Evolutionary conservation across 192 early-diverging fungal genomes (phyloP).

Genomic region (Hyaloraphidium curvatum): DNA sequence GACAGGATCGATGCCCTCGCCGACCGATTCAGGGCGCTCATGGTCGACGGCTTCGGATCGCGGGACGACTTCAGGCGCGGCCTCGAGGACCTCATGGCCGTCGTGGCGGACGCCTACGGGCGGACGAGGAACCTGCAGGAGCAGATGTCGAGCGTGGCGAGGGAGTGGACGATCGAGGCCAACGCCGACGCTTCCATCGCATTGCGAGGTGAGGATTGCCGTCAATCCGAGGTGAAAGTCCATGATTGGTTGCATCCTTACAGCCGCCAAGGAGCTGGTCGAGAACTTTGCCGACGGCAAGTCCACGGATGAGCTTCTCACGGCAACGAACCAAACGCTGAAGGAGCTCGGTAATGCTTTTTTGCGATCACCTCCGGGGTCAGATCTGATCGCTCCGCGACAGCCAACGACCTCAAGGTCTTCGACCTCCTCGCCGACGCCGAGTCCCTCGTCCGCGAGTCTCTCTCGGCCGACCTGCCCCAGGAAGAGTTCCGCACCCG

Average conservation of each 20-base stretch:
- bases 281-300: constrained; percentile 32
- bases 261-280: constrained; percentile 20
- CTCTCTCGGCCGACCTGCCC: neutral
- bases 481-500: neutral
- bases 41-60: neutral
- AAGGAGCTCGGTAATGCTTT: too few species aligned
- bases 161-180: neutral
- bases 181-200: neutral
- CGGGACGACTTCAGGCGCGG: neutral
- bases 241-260: too few species aligned
- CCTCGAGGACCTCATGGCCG: neutral
- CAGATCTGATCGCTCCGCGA: too few species aligned
- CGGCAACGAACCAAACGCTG: too few species aligned
- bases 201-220: neutral
- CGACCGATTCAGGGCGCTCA: neutral
- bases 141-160: too few species aligned
- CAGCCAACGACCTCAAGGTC: constrained; percentile 19
- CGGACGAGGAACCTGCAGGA: too few species aligned
- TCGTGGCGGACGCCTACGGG: too few species aligned
- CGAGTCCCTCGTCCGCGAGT: constrained; percentile 9
- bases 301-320: too few species aligned
- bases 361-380: too few species aligned
- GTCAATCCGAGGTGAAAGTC: too few species aligned
- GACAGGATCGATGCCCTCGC: neutral
- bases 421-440: constrained; percentile 17